phyloP scores from a whole-genome alignment of 495 filamentous ascomycete genomes.

The Tricharina praecox region DNA sequence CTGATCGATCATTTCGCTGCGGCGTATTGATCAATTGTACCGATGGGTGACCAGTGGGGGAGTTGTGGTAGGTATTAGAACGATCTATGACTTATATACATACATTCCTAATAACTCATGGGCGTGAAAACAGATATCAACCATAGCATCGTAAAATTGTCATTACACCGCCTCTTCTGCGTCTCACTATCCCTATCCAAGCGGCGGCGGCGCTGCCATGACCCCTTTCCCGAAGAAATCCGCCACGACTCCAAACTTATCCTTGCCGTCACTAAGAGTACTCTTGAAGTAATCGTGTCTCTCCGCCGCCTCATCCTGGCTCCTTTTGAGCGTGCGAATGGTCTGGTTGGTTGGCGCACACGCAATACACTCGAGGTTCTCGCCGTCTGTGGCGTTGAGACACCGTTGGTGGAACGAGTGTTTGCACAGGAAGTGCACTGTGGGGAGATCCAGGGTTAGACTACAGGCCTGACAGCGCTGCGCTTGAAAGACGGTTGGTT shows the following conservation, averaged over 20 bases:
- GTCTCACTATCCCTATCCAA: neutral
- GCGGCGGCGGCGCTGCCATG: conserved; percentile 37
- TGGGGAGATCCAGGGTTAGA: conserved; percentile 59
- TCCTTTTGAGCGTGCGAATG: conserved; percentile 61
- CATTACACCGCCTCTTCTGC: no score
- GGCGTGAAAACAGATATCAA: no score
- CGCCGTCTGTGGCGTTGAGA: conserved; percentile 35
- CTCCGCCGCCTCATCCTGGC: conserved; percentile 70
- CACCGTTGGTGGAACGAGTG: conserved; percentile 81
- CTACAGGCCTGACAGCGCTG: conserved; percentile 71
- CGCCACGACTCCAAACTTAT: conserved; percentile 72
- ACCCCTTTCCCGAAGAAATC: conserved; percentile 93
- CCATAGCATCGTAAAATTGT: no score
- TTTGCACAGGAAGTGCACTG: conserved; percentile 89
- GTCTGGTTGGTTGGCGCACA: conserved; percentile 72
- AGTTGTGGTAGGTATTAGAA: no score
- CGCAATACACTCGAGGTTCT: conserved; percentile 62
- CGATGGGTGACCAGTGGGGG: no score
- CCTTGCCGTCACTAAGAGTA: conserved; percentile 48
- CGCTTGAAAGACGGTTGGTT: conserved; percentile 78
- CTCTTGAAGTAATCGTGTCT: conserved; percentile 80
- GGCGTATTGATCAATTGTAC: no score
- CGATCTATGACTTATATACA: no score
- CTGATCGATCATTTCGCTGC: no score
- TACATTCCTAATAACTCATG: no score